These are phyloP conservation scores for Fusarium sp. DNA, from an alignment of 2,329 filamentous ascomycete species.

Conservation along the genomic window DNA sequence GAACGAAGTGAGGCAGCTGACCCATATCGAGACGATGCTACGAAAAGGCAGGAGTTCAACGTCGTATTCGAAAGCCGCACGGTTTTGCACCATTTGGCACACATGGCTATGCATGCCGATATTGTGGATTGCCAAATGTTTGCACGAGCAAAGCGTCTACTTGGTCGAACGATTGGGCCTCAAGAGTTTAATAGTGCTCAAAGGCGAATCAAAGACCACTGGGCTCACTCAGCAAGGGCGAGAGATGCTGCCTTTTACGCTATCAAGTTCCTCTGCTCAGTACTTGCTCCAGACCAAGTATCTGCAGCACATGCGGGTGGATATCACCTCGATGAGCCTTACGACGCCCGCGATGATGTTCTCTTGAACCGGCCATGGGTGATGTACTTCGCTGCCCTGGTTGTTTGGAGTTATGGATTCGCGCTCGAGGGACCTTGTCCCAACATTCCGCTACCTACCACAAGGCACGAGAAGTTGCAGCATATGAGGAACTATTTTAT, in stretches of 20 bases:
- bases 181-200: constrained; percentile 84
- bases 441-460: constrained; percentile 63
- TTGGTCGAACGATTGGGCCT: constrained; percentile 85
- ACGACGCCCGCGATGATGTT: constrained; percentile 88
- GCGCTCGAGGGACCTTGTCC: constrained; percentile 84
- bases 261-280: constrained; percentile 86
- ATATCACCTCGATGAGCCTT: constrained; percentile 63
- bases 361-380: constrained; percentile 95
- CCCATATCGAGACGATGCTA: constrained; percentile 66
- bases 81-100: constrained; percentile 91
- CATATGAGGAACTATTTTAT: constrained; percentile 86
- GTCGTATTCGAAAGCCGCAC: constrained; percentile 86
- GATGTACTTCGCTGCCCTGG: constrained; percentile 89
- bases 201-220: constrained; percentile 85
- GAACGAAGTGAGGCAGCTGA: constrained; percentile 67
- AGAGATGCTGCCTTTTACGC: constrained; percentile 94
- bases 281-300: constrained; percentile 70
- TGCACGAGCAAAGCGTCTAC: constrained; percentile 84
- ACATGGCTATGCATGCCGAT: constrained; percentile 98
- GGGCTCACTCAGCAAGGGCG: constrained; percentile 89
- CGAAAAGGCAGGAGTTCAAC: constrained; percentile 71
- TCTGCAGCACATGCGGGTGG: constrained; percentile 53
- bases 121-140: constrained; percentile 98
- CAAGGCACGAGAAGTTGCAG: constrained; percentile 72
- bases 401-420: constrained; percentile 96